A percentile compares a stretch with the other conserved stretches of the same genome.
Evolutionary conservation across 768 basidiomycete species (phyloP).

Genomic region (Boletus rubropictus): DNA sequence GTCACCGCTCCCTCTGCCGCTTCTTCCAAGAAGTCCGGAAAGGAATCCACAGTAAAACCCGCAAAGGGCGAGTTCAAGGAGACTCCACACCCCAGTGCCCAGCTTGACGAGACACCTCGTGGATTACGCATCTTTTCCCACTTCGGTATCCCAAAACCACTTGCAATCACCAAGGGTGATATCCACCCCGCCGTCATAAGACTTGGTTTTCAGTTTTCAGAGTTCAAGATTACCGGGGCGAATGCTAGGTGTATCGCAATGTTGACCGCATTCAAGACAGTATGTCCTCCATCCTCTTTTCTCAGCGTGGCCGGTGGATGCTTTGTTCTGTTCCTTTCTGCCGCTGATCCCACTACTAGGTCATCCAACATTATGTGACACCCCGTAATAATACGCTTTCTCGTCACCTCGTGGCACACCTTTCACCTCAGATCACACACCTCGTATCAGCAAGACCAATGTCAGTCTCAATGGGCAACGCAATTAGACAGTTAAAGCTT

Average conservation of each 20-base stretch:
- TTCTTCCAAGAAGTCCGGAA: conserved; percentile 26
- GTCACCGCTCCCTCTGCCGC: conserved; percentile 9
- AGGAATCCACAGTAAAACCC: conserved; percentile 13
- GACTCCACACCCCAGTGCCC: conserved; percentile 25
- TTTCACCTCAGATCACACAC: conserved; percentile 90
- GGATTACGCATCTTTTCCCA: conserved; percentile 83
- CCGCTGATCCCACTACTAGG: conserved; percentile 39
- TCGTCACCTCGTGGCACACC: conserved; percentile 84
- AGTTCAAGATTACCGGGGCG: conserved; percentile 89
- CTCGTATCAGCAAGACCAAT: conserved; percentile 83
- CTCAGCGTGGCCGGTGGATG: neutral
- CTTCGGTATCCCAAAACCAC: conserved; percentile 67
- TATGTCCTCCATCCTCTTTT: conserved; percentile 33
- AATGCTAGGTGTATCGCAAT: conserved; percentile 96
- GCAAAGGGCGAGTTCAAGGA: conserved; percentile 27
- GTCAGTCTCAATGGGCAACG: conserved; percentile 93
- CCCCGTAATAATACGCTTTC: conserved; percentile 83
- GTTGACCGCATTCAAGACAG: conserved; percentile 85
- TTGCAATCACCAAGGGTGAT: conserved; percentile 60
- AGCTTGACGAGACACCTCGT: conserved; percentile 37
- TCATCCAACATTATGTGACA: conserved; percentile 86
- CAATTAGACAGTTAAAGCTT: conserved; percentile 88
- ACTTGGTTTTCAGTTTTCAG: conserved; percentile 84
- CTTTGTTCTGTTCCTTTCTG: neutral
- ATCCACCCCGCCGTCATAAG: conserved; percentile 87